Base-by-base conservation (phyloP, 139 green algal genomes). In the Pleodorina starrii region DNA sequence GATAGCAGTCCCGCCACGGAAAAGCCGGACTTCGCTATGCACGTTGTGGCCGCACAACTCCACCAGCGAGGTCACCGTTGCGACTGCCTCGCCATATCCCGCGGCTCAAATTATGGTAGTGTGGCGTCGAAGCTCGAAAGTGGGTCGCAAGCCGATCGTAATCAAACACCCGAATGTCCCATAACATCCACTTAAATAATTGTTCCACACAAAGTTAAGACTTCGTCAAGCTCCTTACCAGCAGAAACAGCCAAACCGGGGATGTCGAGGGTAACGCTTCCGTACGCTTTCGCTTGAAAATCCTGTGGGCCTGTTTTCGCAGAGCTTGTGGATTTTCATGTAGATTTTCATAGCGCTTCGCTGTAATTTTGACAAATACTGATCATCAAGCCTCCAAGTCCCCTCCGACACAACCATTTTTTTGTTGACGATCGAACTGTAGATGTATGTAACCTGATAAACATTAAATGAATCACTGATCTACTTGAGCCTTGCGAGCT, bases 371-470 rank as follows among this genome's bases (percentile, higher is more conserved):
- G n/a, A n/a, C n/a, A n/a, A n/a, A n/a, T n/a, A n/a, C n/a, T n/a
- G n/a, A n/a, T n/a, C n/a, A n/a, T n/a, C n/a, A n/a, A n/a, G 63
- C 63, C 57, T 80, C 72, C 72, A 80, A 80, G 72, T 80, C 72
- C 72, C 72, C 72, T 80, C 72, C 40, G 72, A 80, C 72, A 57
- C 29, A 32, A 66, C 25, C 54, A 21, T 21, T 32, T 32, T 66
- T 25, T 66, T 25, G 29, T 21, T 66, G 25, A 66, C 25, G 25
- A 66, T 32, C 29, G 29, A 66, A 32, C 25, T 27, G 29, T 25
- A 25, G 21, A 66, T 66, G 54, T 66, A 66, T 66, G 54, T 25
- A 66, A 66, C 3, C 54, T 66, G 7, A 66, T 21, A 66, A 32
- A 21, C 54, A 66, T 59, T 35, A 57, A n/a, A 5, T 54, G 23